These are phyloP conservation scores for Cetradonia linearis DNA, from an alignment of 495 filamentous ascomycete genomes.

Conservation along the genomic window DNA sequence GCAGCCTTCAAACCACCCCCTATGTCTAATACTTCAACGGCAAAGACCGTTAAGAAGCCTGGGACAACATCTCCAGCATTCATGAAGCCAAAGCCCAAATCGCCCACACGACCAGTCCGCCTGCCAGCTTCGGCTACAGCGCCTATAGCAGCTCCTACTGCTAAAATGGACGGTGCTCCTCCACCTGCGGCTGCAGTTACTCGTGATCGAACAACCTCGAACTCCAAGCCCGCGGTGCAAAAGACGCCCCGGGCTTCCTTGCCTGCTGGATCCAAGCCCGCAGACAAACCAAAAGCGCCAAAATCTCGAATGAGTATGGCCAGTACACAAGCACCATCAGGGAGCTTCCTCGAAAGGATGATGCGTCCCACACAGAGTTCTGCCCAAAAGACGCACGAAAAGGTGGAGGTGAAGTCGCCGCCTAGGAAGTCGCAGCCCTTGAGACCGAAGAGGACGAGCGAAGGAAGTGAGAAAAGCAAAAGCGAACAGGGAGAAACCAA, in stretches of 20 bases:
- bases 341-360: constrained; percentile 81
- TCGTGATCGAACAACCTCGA: constrained; percentile 15
- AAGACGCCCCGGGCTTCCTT: constrained; percentile 37
- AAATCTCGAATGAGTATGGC: constrained; percentile 35
- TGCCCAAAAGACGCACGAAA: constrained; percentile 66
- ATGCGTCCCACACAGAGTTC: constrained; percentile 81
- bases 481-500: constrained; percentile 17
- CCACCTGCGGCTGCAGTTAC: constrained; percentile 15
- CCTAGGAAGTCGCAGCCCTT: constrained; percentile 25
- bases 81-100: constrained; percentile 50
- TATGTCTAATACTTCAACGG: not conserved
- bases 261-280: constrained; percentile 26
- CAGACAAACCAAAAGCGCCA: constrained; percentile 31
- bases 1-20: constrained; percentile 25
- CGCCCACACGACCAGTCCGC: constrained; percentile 53
- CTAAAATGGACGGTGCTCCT: constrained; percentile 39
- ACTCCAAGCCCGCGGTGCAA: constrained; percentile 25
- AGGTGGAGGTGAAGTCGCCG: constrained; percentile 41
- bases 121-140: constrained; percentile 52
- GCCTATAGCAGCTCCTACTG: constrained; percentile 50
- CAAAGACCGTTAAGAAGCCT: constrained; percentile 17
- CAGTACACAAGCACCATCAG: constrained; percentile 45
- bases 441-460: constrained; percentile 22
- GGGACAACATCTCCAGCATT: constrained; percentile 20
- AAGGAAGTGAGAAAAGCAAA: constrained; percentile 16